Base-by-base conservation (phyloP, 306 rosid species). In the Trifolium dubium region DNA sequence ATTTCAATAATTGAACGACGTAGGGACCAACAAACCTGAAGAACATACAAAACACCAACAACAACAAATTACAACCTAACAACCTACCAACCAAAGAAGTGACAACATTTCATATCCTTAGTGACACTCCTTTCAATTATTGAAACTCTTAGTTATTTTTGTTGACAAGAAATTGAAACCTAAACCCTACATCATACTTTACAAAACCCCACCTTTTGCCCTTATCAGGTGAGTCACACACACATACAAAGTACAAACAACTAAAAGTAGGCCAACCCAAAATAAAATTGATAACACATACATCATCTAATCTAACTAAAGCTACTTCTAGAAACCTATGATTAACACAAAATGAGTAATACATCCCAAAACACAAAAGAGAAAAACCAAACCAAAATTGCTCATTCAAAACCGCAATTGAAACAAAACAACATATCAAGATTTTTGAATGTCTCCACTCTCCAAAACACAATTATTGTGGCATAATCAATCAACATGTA, bases 51-150 rank as follows among this genome's bases (percentile, higher is more conserved):
- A 74, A 46, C 75, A 64, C 30, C 75, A 66, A 71, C 18, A 47
- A 46, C 68, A 78, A 39, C 71, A 55, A 79, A 58, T 15, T 70
- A 66, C 64, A 79, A 75, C 64, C 75, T 72, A 76, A n/a, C 71
- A 76, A 78, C 71, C 75, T 67, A 76, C 35, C 72, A 80, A 77
- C 71, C 80, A 77, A 69, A 73, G 63, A 55, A 29, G 61, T 67
- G 53, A 53, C 68, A 72, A 69, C 39, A 76, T n/a, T 76, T 66
- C 29, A 71, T 64, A 73, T 71, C 47, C 34, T 63, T 13, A 12
- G 32, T n/a, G 74, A 44, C 54, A 43, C 30, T 75, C 64, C 66
- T 64, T 53, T 28, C 29, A 34, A 55, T 67, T 28, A 54, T 72
- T 53, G 56, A 73, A 63, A 12, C 39, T 67, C 44, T 71, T 66